phyloP scores from a whole-genome alignment of 2,329 filamentous ascomycete species.

The Colletotrichum liriopes region DNA sequence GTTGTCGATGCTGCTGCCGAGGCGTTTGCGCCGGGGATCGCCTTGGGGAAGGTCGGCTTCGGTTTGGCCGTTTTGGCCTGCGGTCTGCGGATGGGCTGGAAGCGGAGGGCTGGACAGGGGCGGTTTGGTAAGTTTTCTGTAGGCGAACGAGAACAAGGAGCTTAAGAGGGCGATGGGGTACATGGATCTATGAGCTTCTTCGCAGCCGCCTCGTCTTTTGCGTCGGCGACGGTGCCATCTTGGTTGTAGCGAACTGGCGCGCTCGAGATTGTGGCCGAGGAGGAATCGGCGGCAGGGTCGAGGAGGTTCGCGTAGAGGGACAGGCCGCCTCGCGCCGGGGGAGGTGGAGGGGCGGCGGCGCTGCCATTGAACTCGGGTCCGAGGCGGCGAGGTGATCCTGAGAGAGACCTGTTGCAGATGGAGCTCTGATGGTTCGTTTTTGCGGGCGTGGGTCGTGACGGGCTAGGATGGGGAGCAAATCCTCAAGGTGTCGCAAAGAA shows the following conservation, averaged over 20 bases:
- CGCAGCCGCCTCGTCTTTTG: slow-evolving; percentile 63
- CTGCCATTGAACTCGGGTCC: slow-evolving; percentile 47
- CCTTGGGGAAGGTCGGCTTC: slow-evolving; percentile 73
- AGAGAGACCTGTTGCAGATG: not conserved
- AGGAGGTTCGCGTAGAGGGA: slow-evolving; percentile 91
- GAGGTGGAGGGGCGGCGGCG: slow-evolving; percentile 55
- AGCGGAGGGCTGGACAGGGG: slow-evolving; percentile 74
- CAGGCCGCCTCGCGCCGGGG: slow-evolving; percentile 66
- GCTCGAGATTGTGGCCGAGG: slow-evolving; percentile 79
- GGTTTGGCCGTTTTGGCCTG: slow-evolving; percentile 71
- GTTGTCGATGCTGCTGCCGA: slow-evolving; percentile 50
- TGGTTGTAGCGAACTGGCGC: slow-evolving; percentile 82
- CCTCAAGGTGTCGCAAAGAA: slow-evolving; percentile 7
- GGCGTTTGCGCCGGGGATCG: slow-evolving; percentile 51
- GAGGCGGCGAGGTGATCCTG: not conserved
- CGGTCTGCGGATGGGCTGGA: slow-evolving; percentile 88
- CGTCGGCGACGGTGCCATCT: slow-evolving; percentile 61
- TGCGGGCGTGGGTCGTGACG: not conserved
- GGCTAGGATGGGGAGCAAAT: not conserved
- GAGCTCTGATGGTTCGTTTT: not conserved
- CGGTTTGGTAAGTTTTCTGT: slow-evolving; percentile 4
- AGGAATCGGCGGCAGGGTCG: slow-evolving; percentile 65
- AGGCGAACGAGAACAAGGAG: slow-evolving; percentile 48
- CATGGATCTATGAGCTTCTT: slow-evolving; percentile 73
- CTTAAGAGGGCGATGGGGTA: slow-evolving; percentile 40